These are phyloP conservation scores for Aspergillus vadensis DNA, from an alignment of 2,329 filamentous ascomycete species.

Conservation along the genomic window DNA sequence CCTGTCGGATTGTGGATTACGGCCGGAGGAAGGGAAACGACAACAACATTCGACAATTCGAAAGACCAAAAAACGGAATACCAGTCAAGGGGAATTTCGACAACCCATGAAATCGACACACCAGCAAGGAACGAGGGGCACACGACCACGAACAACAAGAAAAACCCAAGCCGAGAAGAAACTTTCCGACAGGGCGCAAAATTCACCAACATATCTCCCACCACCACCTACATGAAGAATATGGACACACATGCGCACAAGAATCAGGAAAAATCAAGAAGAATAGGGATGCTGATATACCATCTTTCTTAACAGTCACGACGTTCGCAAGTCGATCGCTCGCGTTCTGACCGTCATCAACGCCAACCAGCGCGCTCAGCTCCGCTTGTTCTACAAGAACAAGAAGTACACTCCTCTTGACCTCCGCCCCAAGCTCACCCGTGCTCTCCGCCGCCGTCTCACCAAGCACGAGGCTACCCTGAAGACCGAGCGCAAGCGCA, in stretches of 20 bases:
- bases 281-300: constrained; percentile 29
- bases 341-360: constrained; percentile 99
- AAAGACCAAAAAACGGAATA: neutral
- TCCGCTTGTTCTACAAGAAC: constrained; percentile 99
- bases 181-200: constrained; percentile 7
- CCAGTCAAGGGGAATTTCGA: neutral
- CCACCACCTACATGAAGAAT: neutral
- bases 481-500: constrained; percentile 92
- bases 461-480: constrained; percentile 85
- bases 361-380: constrained; percentile 97
- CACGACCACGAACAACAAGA: neutral
- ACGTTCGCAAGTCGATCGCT: constrained; percentile 99
- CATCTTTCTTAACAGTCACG: constrained; percentile 66
- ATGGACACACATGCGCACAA: neutral
- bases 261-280: constrained; percentile 6
- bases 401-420: constrained; percentile 99
- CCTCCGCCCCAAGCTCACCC: constrained; percentile 97
- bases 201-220: neutral
- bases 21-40: neutral
- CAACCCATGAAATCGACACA: neutral
- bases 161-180: neutral
- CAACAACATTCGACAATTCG: neutral
- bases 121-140: constrained; percentile 5
- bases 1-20: neutral
- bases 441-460: constrained; percentile 93